Base-by-base conservation (phyloP, 306 rosid genomes). In the Biancaea sappan region DNA sequence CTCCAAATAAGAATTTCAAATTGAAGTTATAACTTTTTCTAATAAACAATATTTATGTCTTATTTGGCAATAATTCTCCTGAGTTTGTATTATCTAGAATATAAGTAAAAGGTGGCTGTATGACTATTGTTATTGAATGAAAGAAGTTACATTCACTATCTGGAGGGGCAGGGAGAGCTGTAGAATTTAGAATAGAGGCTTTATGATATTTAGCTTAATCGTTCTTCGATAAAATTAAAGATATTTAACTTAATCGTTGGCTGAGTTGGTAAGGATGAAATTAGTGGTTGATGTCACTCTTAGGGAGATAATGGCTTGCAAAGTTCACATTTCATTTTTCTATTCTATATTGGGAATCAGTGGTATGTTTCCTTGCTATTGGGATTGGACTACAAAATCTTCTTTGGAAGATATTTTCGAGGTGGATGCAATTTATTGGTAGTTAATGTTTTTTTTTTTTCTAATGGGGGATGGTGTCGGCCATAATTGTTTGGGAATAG, bases 1-100 rank as follows among this genome's bases (percentile, higher is more conserved):
- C 68, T 70, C 50, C 66, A 31, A 52, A 76, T 15, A 56, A 68
- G 57, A 68, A 64, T 56, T 46, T 62, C 16, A 40, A 69, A 24
- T 48, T 38, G 29, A 48, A 12, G 24, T 73, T 41, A 59, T 29
- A 25, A 56, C 34, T 63, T 54, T 8, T 8, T 53, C 34, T 70
- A 21, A 69, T 71, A 41, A 81, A 47, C 50, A 60, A 47, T 57
- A 29, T 53, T 44, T 22, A 43, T 22, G 60, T 26, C 69, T 44
- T 24, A 51, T 53, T 29, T 43, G 34, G 46, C 32, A 46, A 64
- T 54, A 43, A 53, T 22, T 41, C n/a, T 54, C 9, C 16, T 1
- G 5, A 41, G 24, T 21, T 31, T 64, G n/a, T 37, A 14, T 66
- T 66, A 21, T 65, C 9, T 65, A 22, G 7, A 8, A 40, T 41